A percentile compares a stretch with the other conserved stretches of the same genome.
Evolutionary conservation across 163 green algal species (phyloP).

Genomic region (Volvox carteri): DNA sequence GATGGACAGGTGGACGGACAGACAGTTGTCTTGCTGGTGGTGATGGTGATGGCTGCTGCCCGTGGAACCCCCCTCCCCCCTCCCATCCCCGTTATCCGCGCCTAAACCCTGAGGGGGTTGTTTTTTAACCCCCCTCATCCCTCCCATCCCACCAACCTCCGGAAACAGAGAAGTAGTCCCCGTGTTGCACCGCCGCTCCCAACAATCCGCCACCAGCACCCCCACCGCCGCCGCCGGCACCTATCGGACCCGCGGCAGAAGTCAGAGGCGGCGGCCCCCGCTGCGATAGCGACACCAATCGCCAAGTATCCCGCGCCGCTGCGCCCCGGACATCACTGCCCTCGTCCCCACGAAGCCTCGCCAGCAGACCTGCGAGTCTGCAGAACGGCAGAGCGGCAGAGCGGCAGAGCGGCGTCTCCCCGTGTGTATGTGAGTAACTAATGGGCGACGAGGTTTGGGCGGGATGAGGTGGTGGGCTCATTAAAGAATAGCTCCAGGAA

Average conservation of each 20-base stretch:
- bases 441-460: no score
- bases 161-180: constrained; percentile 47
- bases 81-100: no score
- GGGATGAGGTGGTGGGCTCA: no score
- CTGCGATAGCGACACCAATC: constrained; percentile 42
- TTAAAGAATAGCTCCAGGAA: no score
- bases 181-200: constrained; percentile 9
- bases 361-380: constrained; percentile 32
- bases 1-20: no score
- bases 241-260: background rate
- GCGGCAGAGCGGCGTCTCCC: no score
- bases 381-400: background rate
- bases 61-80: no score
- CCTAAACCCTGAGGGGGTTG: no score
- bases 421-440: no score
- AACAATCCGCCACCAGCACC: constrained; percentile 3
- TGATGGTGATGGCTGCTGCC: no score
- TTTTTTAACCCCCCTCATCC: no score
- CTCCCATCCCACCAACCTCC: background rate
- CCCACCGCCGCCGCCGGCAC: background rate
- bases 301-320: constrained; percentile 42
- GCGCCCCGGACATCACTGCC: constrained; percentile 44
- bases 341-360: constrained; percentile 3
- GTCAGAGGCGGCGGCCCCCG: constrained; percentile 35
- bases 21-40: no score